phyloP scores from a whole-genome alignment of 352 stramenopile genomes.

The Phytophthora cryptogea region DNA sequence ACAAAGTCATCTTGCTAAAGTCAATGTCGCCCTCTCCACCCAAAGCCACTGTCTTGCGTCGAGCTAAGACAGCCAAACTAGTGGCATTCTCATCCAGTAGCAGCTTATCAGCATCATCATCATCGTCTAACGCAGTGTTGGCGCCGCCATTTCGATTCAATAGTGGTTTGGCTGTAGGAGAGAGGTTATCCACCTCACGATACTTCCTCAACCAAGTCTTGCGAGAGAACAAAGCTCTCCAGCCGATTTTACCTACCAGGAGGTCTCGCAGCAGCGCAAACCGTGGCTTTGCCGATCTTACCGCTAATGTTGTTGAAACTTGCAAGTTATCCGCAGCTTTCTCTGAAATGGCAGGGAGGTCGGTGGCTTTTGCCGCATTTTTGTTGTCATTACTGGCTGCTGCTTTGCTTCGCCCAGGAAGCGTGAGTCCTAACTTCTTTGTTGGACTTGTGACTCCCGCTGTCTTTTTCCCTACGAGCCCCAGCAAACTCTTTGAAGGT shows the following conservation, averaged over 20 bases:
- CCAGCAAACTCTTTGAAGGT: constrained; percentile 53
- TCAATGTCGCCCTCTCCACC: constrained; percentile 42
- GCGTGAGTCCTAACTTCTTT: constrained; percentile 18
- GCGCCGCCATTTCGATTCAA: constrained; percentile 23
- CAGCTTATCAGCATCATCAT: constrained; percentile 17
- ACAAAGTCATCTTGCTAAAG: constrained; percentile 76
- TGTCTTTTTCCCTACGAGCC: constrained; percentile 16
- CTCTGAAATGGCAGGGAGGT: constrained; percentile 12
- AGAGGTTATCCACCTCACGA: constrained; percentile 41
- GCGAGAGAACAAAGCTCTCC: constrained; percentile 48
- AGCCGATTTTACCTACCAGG: constrained; percentile 29
- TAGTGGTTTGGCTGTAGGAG: constrained; percentile 23
- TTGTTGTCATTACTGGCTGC: constrained; percentile 3
- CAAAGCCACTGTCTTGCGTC: constrained; percentile 20
- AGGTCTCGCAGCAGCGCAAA: constrained; percentile 51
- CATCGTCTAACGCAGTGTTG: constrained; percentile 14
- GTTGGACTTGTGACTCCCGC: constrained; percentile 19
- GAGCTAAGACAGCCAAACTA: constrained; percentile 24
- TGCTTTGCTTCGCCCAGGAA: constrained; percentile 23
- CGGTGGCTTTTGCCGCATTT: constrained; percentile 4
- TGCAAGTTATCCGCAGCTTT: constrained; percentile 1
- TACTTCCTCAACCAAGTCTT: constrained; percentile 66
- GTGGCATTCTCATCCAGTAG: constrained; percentile 26
- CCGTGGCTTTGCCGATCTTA: constrained; percentile 20
- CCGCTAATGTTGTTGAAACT: constrained; percentile 7